phyloP scores from a whole-genome alignment of 331 rosid species.

The Pyrus hybrid region DNA sequence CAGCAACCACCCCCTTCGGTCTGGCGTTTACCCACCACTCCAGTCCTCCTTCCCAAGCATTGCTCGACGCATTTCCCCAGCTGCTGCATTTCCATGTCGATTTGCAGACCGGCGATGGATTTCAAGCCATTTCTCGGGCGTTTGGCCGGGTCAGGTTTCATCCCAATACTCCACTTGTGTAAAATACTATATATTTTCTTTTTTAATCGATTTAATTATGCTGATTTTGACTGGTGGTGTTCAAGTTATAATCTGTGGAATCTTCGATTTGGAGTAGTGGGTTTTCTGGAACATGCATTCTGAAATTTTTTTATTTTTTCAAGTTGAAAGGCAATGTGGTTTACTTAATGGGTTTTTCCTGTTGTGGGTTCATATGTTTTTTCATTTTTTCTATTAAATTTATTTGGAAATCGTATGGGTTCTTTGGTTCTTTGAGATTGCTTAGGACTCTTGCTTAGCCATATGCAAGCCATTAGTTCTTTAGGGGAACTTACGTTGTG shows the following conservation, averaged over 20 bases:
- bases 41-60: conserved; percentile 39
- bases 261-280: neutral
- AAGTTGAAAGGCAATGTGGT: neutral
- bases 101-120: conserved; percentile 65
- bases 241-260: neutral
- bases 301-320: neutral
- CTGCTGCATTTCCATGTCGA: conserved; percentile 53
- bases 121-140: conserved; percentile 47
- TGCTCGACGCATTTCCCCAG: conserved; percentile 44
- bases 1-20: conserved; percentile 19
- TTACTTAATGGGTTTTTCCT: neutral
- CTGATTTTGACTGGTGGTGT: conserved; percentile 1
- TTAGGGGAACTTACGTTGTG: neutral
- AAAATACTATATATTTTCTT: neutral
- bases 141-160: conserved; percentile 57
- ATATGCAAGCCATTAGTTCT: neutral
- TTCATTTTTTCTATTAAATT: neutral
- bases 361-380: neutral
- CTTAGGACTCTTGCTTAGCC: neutral
- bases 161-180: neutral
- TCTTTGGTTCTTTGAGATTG: neutral
- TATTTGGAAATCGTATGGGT: neutral
- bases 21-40: conserved; percentile 66
- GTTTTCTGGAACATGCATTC: neutral
- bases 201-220: neutral